These are phyloP conservation scores for Scutellaria galericulata DNA, from an alignment of 257 asterid species.

Conservation along the genomic window DNA sequence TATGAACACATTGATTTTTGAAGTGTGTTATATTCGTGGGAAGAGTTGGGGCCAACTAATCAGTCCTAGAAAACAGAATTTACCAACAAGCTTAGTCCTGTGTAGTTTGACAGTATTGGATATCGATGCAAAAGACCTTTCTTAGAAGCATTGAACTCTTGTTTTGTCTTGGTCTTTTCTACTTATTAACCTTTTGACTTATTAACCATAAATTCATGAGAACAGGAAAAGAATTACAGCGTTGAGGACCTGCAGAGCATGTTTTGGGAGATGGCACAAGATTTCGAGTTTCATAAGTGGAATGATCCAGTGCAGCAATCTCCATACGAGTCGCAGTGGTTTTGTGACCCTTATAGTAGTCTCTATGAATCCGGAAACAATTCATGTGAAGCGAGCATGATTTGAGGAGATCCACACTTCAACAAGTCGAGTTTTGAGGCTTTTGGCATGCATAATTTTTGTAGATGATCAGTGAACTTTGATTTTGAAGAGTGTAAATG, in stretches of 20 bases:
- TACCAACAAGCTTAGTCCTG: too few species aligned
- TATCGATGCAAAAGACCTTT: too few species aligned
- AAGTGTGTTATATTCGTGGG: too few species aligned
- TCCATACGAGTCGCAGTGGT: slow-evolving; percentile 35
- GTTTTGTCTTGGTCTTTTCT: too few species aligned
- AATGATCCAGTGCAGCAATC: slow-evolving; percentile 32
- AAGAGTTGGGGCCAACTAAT: too few species aligned
- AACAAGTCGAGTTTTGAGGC: slow-evolving; percentile 18
- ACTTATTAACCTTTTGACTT: not conserved
- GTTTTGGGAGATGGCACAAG: slow-evolving; percentile 81
- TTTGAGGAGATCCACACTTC: slow-evolving; percentile 2
- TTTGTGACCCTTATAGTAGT: slow-evolving; percentile 25
- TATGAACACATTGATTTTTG: too few species aligned
- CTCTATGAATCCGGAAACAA: slow-evolving; percentile 14
- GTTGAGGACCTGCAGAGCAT: slow-evolving; percentile 66
- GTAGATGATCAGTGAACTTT: slow-evolving; percentile 30
- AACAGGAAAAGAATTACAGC: slow-evolving; percentile 63
- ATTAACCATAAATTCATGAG: not conserved
- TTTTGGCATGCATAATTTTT: slow-evolving; percentile 29
- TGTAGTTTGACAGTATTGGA: too few species aligned
- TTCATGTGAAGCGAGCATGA: slow-evolving; percentile 32
- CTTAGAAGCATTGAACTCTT: too few species aligned
- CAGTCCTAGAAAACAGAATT: too few species aligned
- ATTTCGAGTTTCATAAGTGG: slow-evolving; percentile 51
- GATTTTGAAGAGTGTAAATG: not conserved